A percentile compares a stretch with the other conserved stretches of the same genome.
Conservation (phyloP, 441 rosid genomes). For the Hypseocharis bilobata region DNA sequence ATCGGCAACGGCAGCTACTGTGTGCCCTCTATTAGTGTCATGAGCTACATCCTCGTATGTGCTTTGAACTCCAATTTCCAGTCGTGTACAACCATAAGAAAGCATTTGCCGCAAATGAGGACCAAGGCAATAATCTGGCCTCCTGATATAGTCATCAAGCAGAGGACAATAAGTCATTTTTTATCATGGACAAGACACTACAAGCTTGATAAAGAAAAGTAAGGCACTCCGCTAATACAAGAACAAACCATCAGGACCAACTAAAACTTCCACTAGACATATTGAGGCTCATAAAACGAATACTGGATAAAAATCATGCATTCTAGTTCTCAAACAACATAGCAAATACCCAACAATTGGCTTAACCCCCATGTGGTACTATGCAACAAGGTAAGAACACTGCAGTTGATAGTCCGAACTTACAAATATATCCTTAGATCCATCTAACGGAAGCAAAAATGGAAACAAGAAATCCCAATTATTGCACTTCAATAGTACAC, state of each 20-base stretch:
- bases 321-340: neutral
- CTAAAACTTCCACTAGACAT: neutral
- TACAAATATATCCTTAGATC: neutral
- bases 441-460: neutral
- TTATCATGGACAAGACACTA: neutral
- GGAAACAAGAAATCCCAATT: neutral
- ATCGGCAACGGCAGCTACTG: conserved; percentile 98
- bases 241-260: neutral
- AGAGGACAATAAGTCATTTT: conserved; percentile 10
- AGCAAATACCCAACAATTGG: neutral
- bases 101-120: conserved; percentile 98
- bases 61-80: conserved; percentile 99
- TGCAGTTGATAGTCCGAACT: neutral
- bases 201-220: conserved; percentile 3
- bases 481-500: neutral
- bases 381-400: neutral
- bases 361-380: neutral
- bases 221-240: conserved; percentile 2
- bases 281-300: neutral
- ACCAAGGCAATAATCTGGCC: conserved; percentile 97
- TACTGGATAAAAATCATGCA: neutral
- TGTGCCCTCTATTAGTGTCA: conserved; percentile 96
- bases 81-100: conserved; percentile 84
- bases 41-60: conserved; percentile 97
- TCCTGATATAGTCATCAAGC: conserved; percentile 47